A percentile compares a stretch with the other conserved stretches of the same genome.
Conservation (phyloP, 371 early-diverging fungal genomes). For the Rhizopus delemar region DNA sequence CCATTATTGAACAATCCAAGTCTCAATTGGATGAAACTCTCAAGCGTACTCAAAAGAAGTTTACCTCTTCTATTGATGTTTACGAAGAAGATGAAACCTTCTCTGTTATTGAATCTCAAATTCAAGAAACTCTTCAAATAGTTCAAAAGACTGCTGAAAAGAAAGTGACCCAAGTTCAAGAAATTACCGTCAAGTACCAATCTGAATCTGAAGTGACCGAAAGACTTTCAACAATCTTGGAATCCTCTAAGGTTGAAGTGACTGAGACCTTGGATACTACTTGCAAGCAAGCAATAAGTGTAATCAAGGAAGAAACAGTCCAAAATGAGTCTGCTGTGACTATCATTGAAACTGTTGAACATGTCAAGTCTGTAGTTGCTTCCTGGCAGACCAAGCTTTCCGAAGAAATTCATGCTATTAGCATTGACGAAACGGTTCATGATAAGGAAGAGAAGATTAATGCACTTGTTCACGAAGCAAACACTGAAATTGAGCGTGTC, state of each 20-base stretch:
- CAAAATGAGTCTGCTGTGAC: constrained; percentile 24
- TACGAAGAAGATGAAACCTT: constrained; percentile 25
- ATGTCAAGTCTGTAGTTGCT: constrained; percentile 23
- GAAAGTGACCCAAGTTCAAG: constrained; percentile 23
- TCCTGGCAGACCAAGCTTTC: constrained; percentile 20
- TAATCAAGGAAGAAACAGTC: constrained; percentile 19
- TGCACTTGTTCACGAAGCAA: constrained; percentile 17
- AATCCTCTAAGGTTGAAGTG: constrained; percentile 18
- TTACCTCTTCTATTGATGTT: constrained; percentile 15
- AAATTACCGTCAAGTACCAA: constrained; percentile 14
- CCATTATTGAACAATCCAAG: constrained; percentile 25
- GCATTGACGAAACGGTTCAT: constrained; percentile 12
- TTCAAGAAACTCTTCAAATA: constrained; percentile 21
- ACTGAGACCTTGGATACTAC: constrained; percentile 17
- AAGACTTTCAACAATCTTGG: constrained; percentile 19
- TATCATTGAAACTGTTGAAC: constrained; percentile 33
- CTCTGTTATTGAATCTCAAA: constrained; percentile 17
- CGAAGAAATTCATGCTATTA: constrained; percentile 21
- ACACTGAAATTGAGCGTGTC: constrained; percentile 17
- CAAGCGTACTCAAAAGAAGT: constrained; percentile 20
- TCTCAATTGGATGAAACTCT: constrained; percentile 16
- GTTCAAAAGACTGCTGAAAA: constrained; percentile 17
- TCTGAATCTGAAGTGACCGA: constrained; percentile 20
- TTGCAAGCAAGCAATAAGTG: constrained; percentile 15
- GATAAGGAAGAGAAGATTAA: constrained; percentile 26